Percentiles rank a stretch among this genome's conserved stretches.
These are phyloP conservation scores for Grosmannia huntii DNA, from an alignment of 2,329 filamentous ascomycete species.

Conservation along the genomic window DNA sequence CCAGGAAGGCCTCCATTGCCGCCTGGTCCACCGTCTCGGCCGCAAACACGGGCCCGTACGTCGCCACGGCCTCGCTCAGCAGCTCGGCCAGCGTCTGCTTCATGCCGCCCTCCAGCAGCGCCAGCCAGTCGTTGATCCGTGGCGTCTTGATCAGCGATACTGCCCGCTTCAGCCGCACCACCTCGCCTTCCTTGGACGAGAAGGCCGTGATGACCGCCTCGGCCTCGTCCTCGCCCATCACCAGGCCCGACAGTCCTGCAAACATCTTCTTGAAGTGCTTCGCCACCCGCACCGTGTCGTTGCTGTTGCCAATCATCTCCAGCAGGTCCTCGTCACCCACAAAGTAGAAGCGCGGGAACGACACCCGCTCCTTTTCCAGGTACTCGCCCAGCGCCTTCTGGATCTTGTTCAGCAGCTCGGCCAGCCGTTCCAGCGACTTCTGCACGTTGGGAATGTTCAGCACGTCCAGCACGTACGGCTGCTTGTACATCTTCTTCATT, in stretches of 20 bases:
- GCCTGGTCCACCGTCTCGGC: slow-evolving; percentile 55
- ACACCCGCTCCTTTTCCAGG: slow-evolving; percentile 90
- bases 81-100: slow-evolving; percentile 86
- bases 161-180: slow-evolving; percentile 74
- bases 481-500: slow-evolving; percentile 98
- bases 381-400: slow-evolving; percentile 98
- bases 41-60: slow-evolving; percentile 68
- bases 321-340: slow-evolving; percentile 96
- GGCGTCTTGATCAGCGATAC: slow-evolving; percentile 90
- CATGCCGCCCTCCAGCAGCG: slow-evolving; percentile 83
- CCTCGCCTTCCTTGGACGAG: slow-evolving; percentile 89
- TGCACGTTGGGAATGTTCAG: slow-evolving; percentile 92
- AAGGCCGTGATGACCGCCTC: slow-evolving; percentile 78
- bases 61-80: slow-evolving; percentile 70
- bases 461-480: slow-evolving; percentile 89
- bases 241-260: slow-evolving; percentile 78
- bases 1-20: slow-evolving; percentile 69
- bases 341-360: slow-evolving; percentile 98
- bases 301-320: slow-evolving; percentile 99
- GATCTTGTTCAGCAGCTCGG: slow-evolving; percentile 97
- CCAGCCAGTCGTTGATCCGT: slow-evolving; percentile 98
- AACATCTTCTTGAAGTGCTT: slow-evolving; percentile 99
- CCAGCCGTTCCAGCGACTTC: slow-evolving; percentile 86
- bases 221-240: slow-evolving; percentile 53
- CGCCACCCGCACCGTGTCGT: slow-evolving; percentile 87